These are phyloP conservation scores for Yamadazyma taylorii DNA, from an alignment of 1,139 yeast species.

Conservation along the genomic window DNA sequence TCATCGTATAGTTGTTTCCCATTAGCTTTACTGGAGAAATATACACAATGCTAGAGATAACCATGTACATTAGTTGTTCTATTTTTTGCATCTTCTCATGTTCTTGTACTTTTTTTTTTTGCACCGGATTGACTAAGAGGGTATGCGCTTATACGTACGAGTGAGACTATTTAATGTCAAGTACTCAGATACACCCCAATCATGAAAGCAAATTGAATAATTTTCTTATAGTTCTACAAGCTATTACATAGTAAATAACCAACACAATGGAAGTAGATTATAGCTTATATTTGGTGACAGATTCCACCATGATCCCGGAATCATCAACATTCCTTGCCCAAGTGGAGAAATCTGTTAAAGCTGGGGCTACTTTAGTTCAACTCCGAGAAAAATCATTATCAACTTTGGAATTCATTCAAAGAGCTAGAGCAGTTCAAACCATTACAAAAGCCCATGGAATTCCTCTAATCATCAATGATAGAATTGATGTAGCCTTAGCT, in stretches of 20 bases:
- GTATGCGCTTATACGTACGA: constrained; percentile 6
- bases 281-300: constrained; percentile 77
- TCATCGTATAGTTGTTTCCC: no score
- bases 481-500: constrained; percentile 89
- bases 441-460: constrained; percentile 60
- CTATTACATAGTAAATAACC: no score
- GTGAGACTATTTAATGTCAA: no score
- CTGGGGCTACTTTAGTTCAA: constrained; percentile 83
- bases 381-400: constrained; percentile 76
- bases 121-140: no score
- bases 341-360: constrained; percentile 59
- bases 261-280: constrained; percentile 49
- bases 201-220: no score
- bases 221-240: no score
- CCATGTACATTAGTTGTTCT: no score
- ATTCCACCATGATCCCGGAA: constrained; percentile 71
- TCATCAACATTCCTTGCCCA: constrained; percentile 59
- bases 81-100: no score
- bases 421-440: constrained; percentile 61
- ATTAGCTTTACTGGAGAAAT: no score
- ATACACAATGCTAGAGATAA: no score
- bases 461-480: constrained; percentile 83
- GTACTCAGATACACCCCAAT: no score
- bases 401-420: constrained; percentile 63
- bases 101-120: no score